Conservation (phyloP, 345 rosid genomes). For the Geranium brycei region DNA sequence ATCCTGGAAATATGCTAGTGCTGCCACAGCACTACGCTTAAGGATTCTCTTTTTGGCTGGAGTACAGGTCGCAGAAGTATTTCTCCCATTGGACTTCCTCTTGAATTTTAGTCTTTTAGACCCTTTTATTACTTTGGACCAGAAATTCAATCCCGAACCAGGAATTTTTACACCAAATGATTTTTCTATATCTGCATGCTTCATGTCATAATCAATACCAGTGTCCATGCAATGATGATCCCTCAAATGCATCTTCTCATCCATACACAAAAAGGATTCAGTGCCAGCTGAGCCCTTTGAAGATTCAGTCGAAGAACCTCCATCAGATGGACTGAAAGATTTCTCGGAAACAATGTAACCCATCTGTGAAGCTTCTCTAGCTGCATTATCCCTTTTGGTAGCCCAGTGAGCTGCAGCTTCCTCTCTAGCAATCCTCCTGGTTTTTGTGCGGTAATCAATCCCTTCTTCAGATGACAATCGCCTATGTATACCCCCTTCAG, state of each 20-base stretch:
- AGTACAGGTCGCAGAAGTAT: constrained; percentile 28
- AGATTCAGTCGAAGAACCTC: constrained; percentile 26
- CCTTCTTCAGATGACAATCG: constrained; percentile 80
- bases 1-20: constrained; percentile 47
- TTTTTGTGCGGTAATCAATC: constrained; percentile 79
- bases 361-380: constrained; percentile 62
- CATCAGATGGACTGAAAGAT: constrained; percentile 23
- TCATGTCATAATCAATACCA: constrained; percentile 63
- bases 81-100: constrained; percentile 45
- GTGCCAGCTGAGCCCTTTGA: constrained; percentile 14
- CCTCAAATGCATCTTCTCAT: constrained; percentile 63
- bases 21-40: constrained; percentile 66
- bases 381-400: constrained; percentile 53
- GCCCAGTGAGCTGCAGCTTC: constrained; percentile 47
- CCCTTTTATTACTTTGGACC: constrained; percentile 50
- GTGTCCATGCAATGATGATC: constrained; percentile 77
- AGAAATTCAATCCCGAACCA: constrained; percentile 56
- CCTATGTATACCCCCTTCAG: constrained; percentile 42
- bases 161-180: constrained; percentile 78
- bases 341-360: constrained; percentile 57
- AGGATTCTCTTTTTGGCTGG: constrained; percentile 64
- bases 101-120: constrained; percentile 45
- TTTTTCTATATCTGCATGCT: constrained; percentile 85
- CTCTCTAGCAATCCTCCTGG: constrained; percentile 68
- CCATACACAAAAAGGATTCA: constrained; percentile 45